Evolutionary conservation across 345 rosid genomes (phyloP).

Genomic region (Gossypium rotundifolium): DNA sequence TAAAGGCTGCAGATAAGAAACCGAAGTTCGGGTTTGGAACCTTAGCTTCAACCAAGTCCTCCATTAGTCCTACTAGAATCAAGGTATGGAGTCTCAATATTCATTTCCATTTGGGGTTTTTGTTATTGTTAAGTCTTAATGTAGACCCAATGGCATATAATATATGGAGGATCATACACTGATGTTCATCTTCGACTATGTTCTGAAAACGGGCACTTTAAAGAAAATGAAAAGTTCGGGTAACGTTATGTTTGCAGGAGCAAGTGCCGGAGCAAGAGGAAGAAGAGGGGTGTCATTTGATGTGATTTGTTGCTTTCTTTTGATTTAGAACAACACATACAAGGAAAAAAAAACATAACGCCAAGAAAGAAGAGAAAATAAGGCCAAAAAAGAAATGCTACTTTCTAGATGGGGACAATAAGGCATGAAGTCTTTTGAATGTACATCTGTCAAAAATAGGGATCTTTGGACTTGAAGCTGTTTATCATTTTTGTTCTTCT

Average conservation of each 20-base stretch:
- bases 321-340: not conserved
- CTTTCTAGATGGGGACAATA: not conserved
- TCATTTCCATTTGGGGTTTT: not conserved
- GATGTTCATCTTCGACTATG: not conserved
- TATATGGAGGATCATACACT: too few species aligned
- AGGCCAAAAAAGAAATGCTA: not conserved
- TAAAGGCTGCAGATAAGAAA: slow-evolving; percentile 64
- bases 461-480: not conserved
- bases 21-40: slow-evolving; percentile 47
- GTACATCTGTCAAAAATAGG: not conserved
- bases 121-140: not conserved
- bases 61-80: slow-evolving; percentile 32
- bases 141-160: not conserved
- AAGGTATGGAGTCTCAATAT: slow-evolving; percentile 36
- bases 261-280: not conserved
- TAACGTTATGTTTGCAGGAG: not conserved
- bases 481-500: not conserved
- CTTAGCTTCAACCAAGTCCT: slow-evolving; percentile 37
- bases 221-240: not conserved
- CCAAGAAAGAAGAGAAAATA: not conserved
- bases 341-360: not conserved
- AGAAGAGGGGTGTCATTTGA: slow-evolving; percentile 1
- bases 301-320: not conserved
- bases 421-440: not conserved
- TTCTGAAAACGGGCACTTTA: not conserved